Evolutionary conservation across 1,284 basidiomycete genomes (phyloP), one percentile per base, ranked within the genome.

Genomic region (Ganoderma sinense): DNA sequence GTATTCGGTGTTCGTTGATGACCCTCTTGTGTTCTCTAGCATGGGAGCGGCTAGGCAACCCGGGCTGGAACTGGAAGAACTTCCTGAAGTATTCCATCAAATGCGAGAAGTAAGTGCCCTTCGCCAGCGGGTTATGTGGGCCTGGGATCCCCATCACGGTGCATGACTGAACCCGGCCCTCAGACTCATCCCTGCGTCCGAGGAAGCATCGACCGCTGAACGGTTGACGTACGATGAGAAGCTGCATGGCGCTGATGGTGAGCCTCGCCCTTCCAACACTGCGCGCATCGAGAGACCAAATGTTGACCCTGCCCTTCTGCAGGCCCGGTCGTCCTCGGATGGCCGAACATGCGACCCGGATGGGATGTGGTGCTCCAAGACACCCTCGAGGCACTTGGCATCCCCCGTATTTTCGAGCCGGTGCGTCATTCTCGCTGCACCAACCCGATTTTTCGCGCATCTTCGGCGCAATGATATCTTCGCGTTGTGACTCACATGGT

Each of bases 1-100:
- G 4, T 23, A 41, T 16, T n/a, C 41, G 11, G 20, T 43, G 23
- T n/a, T 20, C 4, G 11, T 26, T 43, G 3, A 58, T 33, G 56
- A n/a, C n/a, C 33, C 40, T 26, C 23, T 26, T 7, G 18, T 31
- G 0, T 23, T 39, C 7, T 39, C 2, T 64, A 79, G 80, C 75
- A 18, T 76, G 78, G 58, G 79, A 78, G 69, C 70, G 72, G n/a
- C 74, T 83, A 4, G 81, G 82, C 11, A 83, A 81, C 64, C 69
- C 71, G 5, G 75, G 84, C 7, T 86, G 85, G 84, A 84, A 84
- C 67, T 85, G 84, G 84, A 73, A 79, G 16, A 80, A 75, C 40
- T 80, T 80, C 70, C 73, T 79, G 61, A 80, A 81, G 67, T 82
- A 83, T 68, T 77, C 73, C 16, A 75, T 75, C 67, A 79, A 74